phyloP scores from a whole-genome alignment of 257 asterid species.

The Thymus mandschuricus region DNA sequence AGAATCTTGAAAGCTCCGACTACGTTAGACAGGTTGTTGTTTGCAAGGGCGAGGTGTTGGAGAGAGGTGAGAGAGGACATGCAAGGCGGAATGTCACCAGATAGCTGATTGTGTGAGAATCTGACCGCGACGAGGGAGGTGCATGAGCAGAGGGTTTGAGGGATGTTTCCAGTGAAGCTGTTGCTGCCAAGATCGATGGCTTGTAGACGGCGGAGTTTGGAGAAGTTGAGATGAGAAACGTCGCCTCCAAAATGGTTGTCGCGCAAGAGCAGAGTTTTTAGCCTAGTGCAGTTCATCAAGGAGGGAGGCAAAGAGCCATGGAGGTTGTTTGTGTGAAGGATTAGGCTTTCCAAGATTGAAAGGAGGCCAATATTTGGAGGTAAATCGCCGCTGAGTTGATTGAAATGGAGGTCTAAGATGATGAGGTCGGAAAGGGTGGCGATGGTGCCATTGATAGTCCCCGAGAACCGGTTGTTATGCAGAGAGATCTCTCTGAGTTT shows the following conservation, averaged over 20 bases:
- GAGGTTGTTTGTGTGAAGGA: conserved; percentile 47
- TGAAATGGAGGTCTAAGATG: conserved; percentile 45
- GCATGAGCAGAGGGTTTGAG: conserved; percentile 42
- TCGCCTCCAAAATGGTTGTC: conserved; percentile 52
- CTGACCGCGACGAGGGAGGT: conserved; percentile 41
- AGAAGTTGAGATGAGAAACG: conserved; percentile 51
- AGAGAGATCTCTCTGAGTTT: conserved; percentile 36
- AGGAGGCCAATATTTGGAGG: conserved; percentile 46
- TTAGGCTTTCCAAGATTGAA: conserved; percentile 41
- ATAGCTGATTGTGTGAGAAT: conserved; percentile 39
- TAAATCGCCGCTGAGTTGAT: conserved; percentile 41
- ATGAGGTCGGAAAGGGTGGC: conserved; percentile 35
- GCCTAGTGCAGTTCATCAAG: conserved; percentile 41
- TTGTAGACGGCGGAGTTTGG: conserved; percentile 36
- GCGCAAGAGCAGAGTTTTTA: conserved; percentile 43
- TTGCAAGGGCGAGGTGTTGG: conserved; percentile 40
- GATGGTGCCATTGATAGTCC: conserved; percentile 26
- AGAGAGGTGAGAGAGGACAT: conserved; percentile 36
- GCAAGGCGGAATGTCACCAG: conserved; percentile 48
- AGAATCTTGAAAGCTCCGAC: conserved; percentile 44
- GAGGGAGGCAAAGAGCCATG: conserved; percentile 52
- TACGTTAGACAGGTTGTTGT: conserved; percentile 41
- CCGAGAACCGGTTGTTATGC: conserved; percentile 41
- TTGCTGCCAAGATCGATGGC: conserved; percentile 52
- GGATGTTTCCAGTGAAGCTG: conserved; percentile 39